A percentile compares a stretch with the other conserved stretches of the same genome.
phyloP scores from a whole-genome alignment of 495 filamentous ascomycete genomes.

The Talaromyces stipitatus region DNA sequence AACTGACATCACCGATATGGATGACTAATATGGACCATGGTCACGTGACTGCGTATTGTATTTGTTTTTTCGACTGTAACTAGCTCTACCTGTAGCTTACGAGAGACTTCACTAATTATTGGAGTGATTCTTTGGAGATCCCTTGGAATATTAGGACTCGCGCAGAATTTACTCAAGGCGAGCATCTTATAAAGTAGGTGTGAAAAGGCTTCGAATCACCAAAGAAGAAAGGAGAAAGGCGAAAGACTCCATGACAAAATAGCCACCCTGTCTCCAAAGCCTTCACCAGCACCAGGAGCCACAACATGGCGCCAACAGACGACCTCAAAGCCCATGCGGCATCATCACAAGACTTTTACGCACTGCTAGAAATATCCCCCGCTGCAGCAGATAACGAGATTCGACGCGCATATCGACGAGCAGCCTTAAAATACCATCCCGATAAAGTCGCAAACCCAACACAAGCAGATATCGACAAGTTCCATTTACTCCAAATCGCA shows the following conservation, averaged over 20 bases:
- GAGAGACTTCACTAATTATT: not conserved
- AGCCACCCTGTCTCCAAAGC: not conserved
- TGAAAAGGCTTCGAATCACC: too few species aligned
- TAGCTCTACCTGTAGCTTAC: not conserved
- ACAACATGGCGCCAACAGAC: slow-evolving; percentile 33
- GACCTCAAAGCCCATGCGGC: slow-evolving; percentile 49
- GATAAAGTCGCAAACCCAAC: slow-evolving; percentile 62
- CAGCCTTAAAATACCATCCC: slow-evolving; percentile 84
- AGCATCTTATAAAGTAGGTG: too few species aligned
- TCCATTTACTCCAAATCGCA: slow-evolving; percentile 65
- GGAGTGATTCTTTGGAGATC: not conserved
- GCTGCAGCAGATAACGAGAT: slow-evolving; percentile 63
- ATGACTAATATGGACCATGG: not conserved
- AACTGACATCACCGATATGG: too few species aligned
- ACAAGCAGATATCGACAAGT: slow-evolving; percentile 56
- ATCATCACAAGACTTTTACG: slow-evolving; percentile 74
- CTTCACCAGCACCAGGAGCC: not conserved
- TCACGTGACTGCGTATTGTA: not conserved
- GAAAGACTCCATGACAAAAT: not conserved
- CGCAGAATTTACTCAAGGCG: too few species aligned
- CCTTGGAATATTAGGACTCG: not conserved
- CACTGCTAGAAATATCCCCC: slow-evolving; percentile 60
- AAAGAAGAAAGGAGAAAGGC: too few species aligned
- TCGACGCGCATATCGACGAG: slow-evolving; percentile 79
- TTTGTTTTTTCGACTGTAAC: not conserved